Evolutionary conservation across 2,329 filamentous ascomycete species (phyloP), one percentile per base, ranked within the genome.

Genomic region (Aspergillus sp.): DNA sequence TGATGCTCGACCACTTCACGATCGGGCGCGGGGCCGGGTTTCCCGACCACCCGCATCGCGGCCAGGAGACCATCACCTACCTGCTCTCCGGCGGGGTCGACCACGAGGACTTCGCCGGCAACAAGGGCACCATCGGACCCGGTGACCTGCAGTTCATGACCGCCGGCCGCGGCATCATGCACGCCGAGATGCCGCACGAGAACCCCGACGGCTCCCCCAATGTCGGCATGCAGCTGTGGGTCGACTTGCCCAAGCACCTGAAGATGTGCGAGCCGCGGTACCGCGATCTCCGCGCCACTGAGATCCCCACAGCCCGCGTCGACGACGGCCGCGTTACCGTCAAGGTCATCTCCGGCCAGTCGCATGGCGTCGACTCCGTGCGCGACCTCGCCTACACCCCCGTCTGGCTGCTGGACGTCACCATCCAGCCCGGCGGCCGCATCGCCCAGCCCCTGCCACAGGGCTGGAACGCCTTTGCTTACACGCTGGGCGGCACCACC

Each of bases 61-160:
- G 93, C 45, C 92, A 96, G 76, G 91, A 96, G 69, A 90, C 87
- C 16, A 95, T 96, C 73, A 96, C 92, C 1, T 97, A 97, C 74
- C 82, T 98, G 31, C 83, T 98, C n/a, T 79, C 84, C 14, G 94
- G 94, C 65, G 91, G 85, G 3, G 87, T 96, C 60, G 92, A 96
- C 78, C 92, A 96, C 72, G 92, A 96, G 78, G 92, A 96, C 75
- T 96, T 96, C 67, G 88, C 91, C 2, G 92, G 92, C 12, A 88
- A 95, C 79, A 84, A 84, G 53, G 95, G 94, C 59, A 95, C 90
- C 3, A 91, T 98, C 67, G 84, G 89, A 61, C 78, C 90, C 0
- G 94, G 94, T n/a, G 94, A 97, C 73, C 79, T 98, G 52, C 94
- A 98, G 74, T 98, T 98, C 82, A 98, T 98, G 95, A 97, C 94